Base-by-base conservation (phyloP, 371 early-diverging fungal species). In the Mortierella sp. region DNA sequence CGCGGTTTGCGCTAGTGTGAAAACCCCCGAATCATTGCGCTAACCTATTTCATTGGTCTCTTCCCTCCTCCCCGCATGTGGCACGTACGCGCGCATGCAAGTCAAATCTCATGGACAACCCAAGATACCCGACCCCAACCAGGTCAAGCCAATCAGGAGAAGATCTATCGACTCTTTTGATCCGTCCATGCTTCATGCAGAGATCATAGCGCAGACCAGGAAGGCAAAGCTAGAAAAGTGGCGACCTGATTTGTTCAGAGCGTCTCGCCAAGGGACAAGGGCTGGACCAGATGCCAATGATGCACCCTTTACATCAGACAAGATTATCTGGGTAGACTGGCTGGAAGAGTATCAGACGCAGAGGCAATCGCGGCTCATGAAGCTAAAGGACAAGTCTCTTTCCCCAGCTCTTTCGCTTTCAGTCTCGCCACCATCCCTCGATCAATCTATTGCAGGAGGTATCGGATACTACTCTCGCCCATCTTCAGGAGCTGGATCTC, bases 311-410 rank as follows among this genome's bases (percentile, higher is more conserved):
- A 34, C 57, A 13, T 21, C 64, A 13, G 52, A 49, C 9, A 77
- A 66, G 14, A 57, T 82, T 43, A 79, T 82, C 6, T 84, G 84
- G 84, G 80, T 84, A 3, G 82, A 84, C 48, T 82, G 84, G 84
- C 54, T 82, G 12, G 81, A 81, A 39, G 84, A 84, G 48, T 84
- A 84, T 39, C 79, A 78, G 31, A 55, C 69, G 3, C 63, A 67
- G 34, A 73, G 67, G 45, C 59, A 67, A 44, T 21, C 63, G 4
- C 67, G 74, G 22, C 58, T 63, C 19, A 21, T 43, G 53, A 47
- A 25, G 21, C 51, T 56, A 17, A 71, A 71, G 45, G 71, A 71
- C 46, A 60, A 52, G 46, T 60, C 61, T 0, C 65, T 73, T 21
- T 67, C 74, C 0, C 68, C 74, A n/a, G 50, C 62, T 14, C 34